These are phyloP conservation scores for Stachybotrys chartarum DNA, from an alignment of 2,329 filamentous ascomycete species.

Conservation along the genomic window DNA sequence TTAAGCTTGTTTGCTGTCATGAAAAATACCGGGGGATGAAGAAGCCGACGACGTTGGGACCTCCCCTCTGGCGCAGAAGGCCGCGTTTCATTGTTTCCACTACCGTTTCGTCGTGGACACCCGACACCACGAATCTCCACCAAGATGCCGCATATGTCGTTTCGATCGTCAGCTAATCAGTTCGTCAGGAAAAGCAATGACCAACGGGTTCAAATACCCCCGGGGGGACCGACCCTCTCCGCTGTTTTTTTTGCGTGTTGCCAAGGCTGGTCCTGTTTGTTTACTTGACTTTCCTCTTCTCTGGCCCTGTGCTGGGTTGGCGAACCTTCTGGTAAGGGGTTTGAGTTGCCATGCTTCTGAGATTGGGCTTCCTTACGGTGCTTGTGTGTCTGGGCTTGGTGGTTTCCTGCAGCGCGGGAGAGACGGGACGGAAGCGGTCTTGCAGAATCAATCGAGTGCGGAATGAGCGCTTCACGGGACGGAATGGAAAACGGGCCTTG, in stretches of 20 bases:
- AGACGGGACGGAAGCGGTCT: slow-evolving; percentile 37
- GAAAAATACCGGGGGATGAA: no score
- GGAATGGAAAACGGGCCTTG: slow-evolving; percentile 54
- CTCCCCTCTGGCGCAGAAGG: no score
- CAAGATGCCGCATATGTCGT: neutral
- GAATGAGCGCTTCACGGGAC: slow-evolving; percentile 45
- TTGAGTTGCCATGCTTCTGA: neutral
- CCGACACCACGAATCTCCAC: neutral
- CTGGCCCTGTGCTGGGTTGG: no score
- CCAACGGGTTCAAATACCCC: no score
- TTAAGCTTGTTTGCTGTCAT: no score
- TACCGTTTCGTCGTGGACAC: neutral
- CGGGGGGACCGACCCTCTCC: no score
- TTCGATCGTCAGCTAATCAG: neutral
- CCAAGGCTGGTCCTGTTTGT: no score
- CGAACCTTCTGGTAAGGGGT: no score
- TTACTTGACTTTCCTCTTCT: no score
- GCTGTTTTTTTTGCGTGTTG: no score
- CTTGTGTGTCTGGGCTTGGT: neutral
- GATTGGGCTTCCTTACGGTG: neutral
- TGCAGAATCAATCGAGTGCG: slow-evolving; percentile 55
- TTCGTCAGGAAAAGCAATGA: neutral
- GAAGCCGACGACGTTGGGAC: no score
- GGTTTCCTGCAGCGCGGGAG: neutral
- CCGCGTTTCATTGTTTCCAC: neutral